Evolutionary conservation across 805 yeast genomes (phyloP), one percentile per base, ranked within the genome.

Genomic region (Kockiozyma suomiensis): DNA sequence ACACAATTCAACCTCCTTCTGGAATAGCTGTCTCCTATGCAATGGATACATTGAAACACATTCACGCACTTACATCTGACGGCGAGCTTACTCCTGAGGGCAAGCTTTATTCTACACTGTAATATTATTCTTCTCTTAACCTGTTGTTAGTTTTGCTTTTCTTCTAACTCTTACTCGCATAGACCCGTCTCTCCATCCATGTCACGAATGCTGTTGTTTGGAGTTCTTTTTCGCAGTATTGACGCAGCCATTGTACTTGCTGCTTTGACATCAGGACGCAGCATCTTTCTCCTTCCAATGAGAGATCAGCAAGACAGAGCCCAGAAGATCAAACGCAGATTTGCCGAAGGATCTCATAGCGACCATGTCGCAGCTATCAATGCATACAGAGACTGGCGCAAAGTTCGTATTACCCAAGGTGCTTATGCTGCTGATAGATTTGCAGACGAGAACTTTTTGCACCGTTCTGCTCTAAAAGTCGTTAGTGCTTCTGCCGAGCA

Each of bases 1-100:
- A 53, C 7, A 43, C 62, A 17, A 54, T 65, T n/a, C 55, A 60
- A 19, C 66, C 68, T n/a, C 68, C 68, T 4, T n/a, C 56, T 23
- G 17, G 40, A 15, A 8, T 30, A 7, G 57, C 62, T 6, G 53
- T 65, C 10, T 28, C 23, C 25, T n/a, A 48, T 26, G 66, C 68
- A 3, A 46, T 65, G 7, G 57, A 52, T 8, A 10, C 51, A 8
- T 33, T 65, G 28, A 43, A 32, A 42, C 48, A 57, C 13, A 52
- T 65, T 30, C 66, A 65, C 4, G 68, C 68, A 23, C 51, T 65
- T n/a, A 42, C 54, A 15, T 42, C 53, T 10, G 46, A 45, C 13
- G 68, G 50, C 17, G 58, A 61, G 8, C 33, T 65, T 12, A 65
- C 68, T 12, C 58, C 61, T 12, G 26, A 47, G 12, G 68, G 68